A percentile compares a stretch with the other conserved stretches of the same genome.
phyloP scores from a whole-genome alignment of 2,329 filamentous ascomycete species.

The Aspergillus eucalypticola region DNA sequence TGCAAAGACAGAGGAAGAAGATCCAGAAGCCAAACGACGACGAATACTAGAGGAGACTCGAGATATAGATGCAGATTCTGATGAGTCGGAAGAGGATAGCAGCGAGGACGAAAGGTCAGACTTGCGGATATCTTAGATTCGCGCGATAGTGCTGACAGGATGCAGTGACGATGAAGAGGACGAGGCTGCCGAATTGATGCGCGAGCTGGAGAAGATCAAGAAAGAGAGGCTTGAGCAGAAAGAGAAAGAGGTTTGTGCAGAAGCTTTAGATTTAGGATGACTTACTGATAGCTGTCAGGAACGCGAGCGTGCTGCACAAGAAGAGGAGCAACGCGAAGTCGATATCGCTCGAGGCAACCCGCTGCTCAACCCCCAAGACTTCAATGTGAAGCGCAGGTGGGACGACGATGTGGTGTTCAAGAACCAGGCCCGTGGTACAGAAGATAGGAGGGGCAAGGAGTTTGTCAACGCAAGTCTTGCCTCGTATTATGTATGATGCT shows the following conservation, averaged over 20 bases:
- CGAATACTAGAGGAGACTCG: constrained; percentile 84
- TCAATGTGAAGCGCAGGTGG: constrained; percentile 84
- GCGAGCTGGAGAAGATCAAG: constrained; percentile 92
- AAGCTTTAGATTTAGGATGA: constrained; percentile 1
- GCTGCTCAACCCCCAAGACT: constrained; percentile 82
- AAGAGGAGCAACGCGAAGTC: constrained; percentile 79
- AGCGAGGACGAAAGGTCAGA: constrained; percentile 62
- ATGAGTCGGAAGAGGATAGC: constrained; percentile 61
- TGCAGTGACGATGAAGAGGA: constrained; percentile 71
- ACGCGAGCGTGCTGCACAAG: constrained; percentile 73
- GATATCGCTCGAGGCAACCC: constrained; percentile 94
- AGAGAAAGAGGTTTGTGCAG: constrained; percentile 63
- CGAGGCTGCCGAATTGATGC: constrained; percentile 83
- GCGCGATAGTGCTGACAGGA: constrained; percentile 32
- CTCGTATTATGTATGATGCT: not conserved
- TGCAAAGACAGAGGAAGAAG: constrained; percentile 58
- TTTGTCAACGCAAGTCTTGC: constrained; percentile 81
- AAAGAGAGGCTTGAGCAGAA: constrained; percentile 78
- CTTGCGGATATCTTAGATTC: not conserved
- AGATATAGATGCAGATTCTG: constrained; percentile 81
- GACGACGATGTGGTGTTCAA: constrained; percentile 99
- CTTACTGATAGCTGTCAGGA: constrained; percentile 54
- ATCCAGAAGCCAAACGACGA: constrained; percentile 77
- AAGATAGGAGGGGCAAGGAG: constrained; percentile 88
- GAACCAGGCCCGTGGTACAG: constrained; percentile 93